Base-by-base conservation (phyloP, 177 flowering plant genomes). In the Vitis hybrid region DNA sequence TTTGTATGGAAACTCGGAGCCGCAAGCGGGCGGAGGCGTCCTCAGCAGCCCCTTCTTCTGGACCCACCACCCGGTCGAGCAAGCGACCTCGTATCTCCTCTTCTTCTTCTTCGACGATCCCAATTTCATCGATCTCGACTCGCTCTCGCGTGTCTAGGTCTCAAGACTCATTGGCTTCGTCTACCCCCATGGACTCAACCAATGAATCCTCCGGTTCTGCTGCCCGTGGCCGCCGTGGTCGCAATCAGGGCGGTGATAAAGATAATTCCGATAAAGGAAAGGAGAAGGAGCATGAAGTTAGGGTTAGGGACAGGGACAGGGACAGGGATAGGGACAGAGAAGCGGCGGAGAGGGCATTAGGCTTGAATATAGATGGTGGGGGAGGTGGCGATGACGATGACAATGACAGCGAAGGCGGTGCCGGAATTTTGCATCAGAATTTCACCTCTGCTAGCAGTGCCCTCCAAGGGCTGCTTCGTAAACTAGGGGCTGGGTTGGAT, bases 1-100 rank as follows among this genome's bases (percentile, higher is more conserved):
- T 69, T 92, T 96, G 98, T 96, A 96, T 94, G 99, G 99, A 96
- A 96, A 94, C 97, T 85, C 93, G 99, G 70, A 91, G 99, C 86
- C 97, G 98, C 73, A 96, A 96, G 92, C 89, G 98, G 93, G 97
- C 94, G 90, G 99, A 92, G 97, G 97, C 97, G 76, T 82, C 97
- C 91, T 89, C 98, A 89, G 76, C 98, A 78, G 90, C 97, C 87
- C 87, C 89, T 73, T 84, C 94, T 68, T 77, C 94, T 45, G 86
- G 86, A 64, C 88, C 93, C 13, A 75, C 86, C 45, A 85, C 97
- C 55, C 97, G 93, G 57, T 72, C 97, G 3, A 59, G 70, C 77
- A 93, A 90, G 75, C 87, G 98, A 65, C 71, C 93, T 62, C 93
- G 92, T 48, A 73, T 81, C 16, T 78, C 88, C 13, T 61, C 83